Base-by-base conservation (phyloP, 805 yeast genomes). In the Starmerella ratchasimensis region DNA sequence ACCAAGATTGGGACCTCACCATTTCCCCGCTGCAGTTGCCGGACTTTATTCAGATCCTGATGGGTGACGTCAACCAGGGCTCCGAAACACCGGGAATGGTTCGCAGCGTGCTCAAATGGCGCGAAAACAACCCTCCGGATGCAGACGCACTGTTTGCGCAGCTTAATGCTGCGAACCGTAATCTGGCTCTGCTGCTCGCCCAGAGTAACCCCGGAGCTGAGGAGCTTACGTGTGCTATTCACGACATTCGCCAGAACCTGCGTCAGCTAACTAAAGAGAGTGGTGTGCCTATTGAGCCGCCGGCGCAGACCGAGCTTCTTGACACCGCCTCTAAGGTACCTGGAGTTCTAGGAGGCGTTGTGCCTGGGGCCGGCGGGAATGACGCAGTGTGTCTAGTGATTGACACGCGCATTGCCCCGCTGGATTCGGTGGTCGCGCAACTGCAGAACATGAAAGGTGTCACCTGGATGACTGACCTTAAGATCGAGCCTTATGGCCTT, bases 281-380 rank as follows among this genome's bases (percentile, higher is more conserved):
- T 0, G 80, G 78, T 0, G 96, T 93, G 0, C 83, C 79, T n/a
- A 72, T 90, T 34, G 97, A 90, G 57, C 98, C 98, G 0, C 57
- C 53, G 2, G 62, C 67, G 16, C 98, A 90, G 58, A 80, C 94
- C 0, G 42, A 48, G 1, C 62, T 90, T 5, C 60, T 90, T 6
- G 73, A 88, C 51, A 55, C 62, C 14, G 73, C 80, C 41, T 55
- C 66, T 28, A 31, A 39, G 7, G 53, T 81, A 16, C 9, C 4
- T 25, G 98, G 98, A 13, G 90, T 83, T 22, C 49, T 88, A 15
- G 93, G 94, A 0, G 96, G 94, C n/a, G 86, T 90, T 24, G 94
- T 90, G 3, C 98, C 98, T 0, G 98, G 98, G 2, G 98, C 98
- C 0, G 98, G 98, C 20, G 98, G 98, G 0, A 80, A 75, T 54